Conservation (phyloP, 805 yeast species). For the Candida parachauliodes region DNA sequence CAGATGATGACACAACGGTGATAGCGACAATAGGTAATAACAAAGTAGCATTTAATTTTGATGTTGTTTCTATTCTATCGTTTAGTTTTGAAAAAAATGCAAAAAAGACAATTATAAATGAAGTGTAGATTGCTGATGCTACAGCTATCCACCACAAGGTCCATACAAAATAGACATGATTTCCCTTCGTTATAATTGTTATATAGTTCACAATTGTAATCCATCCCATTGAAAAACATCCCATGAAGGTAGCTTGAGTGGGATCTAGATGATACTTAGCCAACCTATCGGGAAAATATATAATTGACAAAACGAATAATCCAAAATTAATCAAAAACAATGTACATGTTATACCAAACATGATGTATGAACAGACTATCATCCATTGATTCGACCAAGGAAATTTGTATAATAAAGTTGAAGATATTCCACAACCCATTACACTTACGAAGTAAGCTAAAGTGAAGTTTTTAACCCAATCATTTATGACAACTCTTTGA, state of each 20-base stretch:
- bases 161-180: slow-evolving; percentile 26
- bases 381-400: slow-evolving; percentile 67
- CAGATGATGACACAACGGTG: slow-evolving; percentile 73
- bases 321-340: slow-evolving; percentile 42
- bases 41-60: slow-evolving; percentile 50
- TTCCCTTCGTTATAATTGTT: slow-evolving; percentile 22
- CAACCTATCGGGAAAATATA: slow-evolving; percentile 28
- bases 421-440: slow-evolving; percentile 85
- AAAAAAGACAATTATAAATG: slow-evolving; percentile 57
- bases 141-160: slow-evolving; percentile 75
- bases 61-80: slow-evolving; percentile 13
- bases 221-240: slow-evolving; percentile 79
- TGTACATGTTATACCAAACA: slow-evolving; percentile 57
- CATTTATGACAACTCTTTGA: slow-evolving; percentile 7
- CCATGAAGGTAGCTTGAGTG: slow-evolving; percentile 59
- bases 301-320: slow-evolving; percentile 40
- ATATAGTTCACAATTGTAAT: slow-evolving; percentile 62
- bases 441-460: slow-evolving; percentile 67
- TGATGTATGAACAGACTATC: slow-evolving; percentile 50
- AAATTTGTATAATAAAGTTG: slow-evolving; percentile 57
- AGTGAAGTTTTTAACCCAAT: slow-evolving; percentile 17
- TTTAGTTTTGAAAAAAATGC: slow-evolving; percentile 39
- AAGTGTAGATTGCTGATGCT: slow-evolving; percentile 49
- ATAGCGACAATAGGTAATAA: slow-evolving; percentile 77
- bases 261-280: slow-evolving; percentile 28